phyloP scores from a whole-genome alignment of 257 asterid genomes.

The Lycium barbarum region DNA sequence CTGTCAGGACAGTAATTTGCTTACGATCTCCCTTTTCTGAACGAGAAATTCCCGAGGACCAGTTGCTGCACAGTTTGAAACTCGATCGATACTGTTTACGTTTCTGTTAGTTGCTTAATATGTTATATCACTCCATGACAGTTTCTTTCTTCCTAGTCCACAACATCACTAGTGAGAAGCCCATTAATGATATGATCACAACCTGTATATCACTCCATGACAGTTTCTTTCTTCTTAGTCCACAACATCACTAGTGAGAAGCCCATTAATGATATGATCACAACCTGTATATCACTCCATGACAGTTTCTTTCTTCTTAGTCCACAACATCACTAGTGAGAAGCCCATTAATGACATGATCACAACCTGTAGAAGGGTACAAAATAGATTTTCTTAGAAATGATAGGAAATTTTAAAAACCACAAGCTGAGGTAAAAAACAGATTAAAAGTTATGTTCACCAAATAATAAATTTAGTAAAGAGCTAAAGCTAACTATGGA shows the following conservation, averaged over 20 bases:
- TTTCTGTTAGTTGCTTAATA: not conserved
- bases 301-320: constrained; percentile 52
- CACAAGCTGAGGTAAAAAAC: too few relatives aligned
- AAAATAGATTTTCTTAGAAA: not conserved
- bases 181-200: constrained; percentile 87
- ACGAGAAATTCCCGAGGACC: not conserved
- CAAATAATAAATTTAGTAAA: too few relatives aligned
- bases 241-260: constrained; percentile 93
- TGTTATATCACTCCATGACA: constrained; percentile 29
- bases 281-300: constrained; percentile 63
- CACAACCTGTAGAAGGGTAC: constrained; percentile 27
- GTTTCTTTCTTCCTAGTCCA: constrained; percentile 67
- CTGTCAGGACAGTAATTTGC: too few relatives aligned
- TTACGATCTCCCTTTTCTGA: not conserved
- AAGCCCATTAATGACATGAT: constrained; percentile 78
- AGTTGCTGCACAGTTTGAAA: not conserved
- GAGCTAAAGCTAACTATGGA: too few relatives aligned
- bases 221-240: constrained; percentile 58
- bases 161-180: constrained; percentile 89
- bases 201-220: constrained; percentile 28
- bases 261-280: constrained; percentile 92
- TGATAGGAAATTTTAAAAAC: too few relatives aligned
- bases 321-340: constrained; percentile 91
- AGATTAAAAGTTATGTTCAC: too few relatives aligned
- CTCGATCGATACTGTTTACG: not conserved